Evolutionary conservation across 768 basidiomycete species (phyloP).

Genomic region (Lactifluus rugatus): DNA sequence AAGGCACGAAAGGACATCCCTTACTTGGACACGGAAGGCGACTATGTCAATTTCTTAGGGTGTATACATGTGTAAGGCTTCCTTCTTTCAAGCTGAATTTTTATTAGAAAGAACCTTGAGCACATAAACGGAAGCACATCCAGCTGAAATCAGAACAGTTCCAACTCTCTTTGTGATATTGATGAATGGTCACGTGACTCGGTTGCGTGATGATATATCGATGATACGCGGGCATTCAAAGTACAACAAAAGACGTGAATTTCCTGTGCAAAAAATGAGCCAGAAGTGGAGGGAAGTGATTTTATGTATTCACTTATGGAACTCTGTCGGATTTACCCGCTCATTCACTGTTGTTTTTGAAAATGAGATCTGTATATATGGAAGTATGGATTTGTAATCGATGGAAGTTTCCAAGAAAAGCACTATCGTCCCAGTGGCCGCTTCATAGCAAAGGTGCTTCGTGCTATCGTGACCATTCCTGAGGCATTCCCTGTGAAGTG

Average conservation of each 20-base stretch:
- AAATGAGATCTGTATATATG: slow-evolving; percentile 78
- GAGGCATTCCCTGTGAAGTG: slow-evolving; percentile 70
- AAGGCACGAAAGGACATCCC: too few species aligned
- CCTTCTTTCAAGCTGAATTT: too few species aligned
- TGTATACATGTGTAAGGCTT: too few species aligned
- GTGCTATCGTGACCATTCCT: slow-evolving; percentile 61
- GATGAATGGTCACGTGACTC: not conserved
- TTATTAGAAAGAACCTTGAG: too few species aligned
- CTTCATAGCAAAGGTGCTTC: slow-evolving; percentile 85
- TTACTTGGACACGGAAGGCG: too few species aligned
- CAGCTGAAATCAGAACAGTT: too few species aligned
- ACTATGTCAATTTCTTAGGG: too few species aligned
- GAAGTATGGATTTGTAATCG: not conserved
- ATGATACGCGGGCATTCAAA: not conserved
- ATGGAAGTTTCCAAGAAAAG: slow-evolving; percentile 19
- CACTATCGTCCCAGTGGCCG: slow-evolving; percentile 93
- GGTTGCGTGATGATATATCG: not conserved
- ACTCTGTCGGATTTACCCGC: slow-evolving; percentile 66
- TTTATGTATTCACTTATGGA: slow-evolving; percentile 62
- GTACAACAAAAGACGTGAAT: slow-evolving; percentile 52
- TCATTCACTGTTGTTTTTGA: slow-evolving; percentile 93
- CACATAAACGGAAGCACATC: too few species aligned
- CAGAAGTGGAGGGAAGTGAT: not conserved
- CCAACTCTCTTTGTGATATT: too few species aligned
- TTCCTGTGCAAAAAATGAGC: slow-evolving; percentile 41